Percentiles rank a stretch among this genome's conserved stretches.
Evolutionary conservation across 371 early-diverging fungal species (phyloP).

Genomic region (Saksenaea oblongispora): DNA sequence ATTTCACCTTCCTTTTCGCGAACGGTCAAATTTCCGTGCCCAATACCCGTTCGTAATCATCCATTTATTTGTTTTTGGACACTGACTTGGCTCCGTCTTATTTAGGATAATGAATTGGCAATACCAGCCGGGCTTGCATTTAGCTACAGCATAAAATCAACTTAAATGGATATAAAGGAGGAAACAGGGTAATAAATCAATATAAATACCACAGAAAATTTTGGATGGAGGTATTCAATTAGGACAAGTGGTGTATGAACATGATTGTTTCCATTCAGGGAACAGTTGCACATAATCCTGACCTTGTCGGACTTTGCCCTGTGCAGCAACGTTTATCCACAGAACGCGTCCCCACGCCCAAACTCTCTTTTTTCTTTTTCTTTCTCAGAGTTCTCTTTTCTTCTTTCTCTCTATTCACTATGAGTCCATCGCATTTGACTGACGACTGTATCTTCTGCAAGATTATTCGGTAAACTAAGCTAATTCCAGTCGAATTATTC

Average conservation of each 20-base stretch:
- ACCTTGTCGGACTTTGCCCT: no score
- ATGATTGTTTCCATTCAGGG: no score
- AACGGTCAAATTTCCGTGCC: constrained; percentile 15
- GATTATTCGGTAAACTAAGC: constrained; percentile 64
- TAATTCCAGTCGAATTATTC: neutral
- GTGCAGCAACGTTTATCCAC: no score
- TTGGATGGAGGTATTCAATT: no score
- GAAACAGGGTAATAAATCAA: neutral
- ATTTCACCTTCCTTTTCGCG: constrained; percentile 19
- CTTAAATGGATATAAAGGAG: neutral
- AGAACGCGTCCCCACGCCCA: neutral
- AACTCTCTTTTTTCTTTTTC: neutral
- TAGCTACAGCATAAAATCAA: neutral
- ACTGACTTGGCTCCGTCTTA: neutral
- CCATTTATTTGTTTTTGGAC: neutral
- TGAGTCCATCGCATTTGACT: constrained; percentile 31
- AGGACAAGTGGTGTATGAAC: no score
- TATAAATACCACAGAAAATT: neutral
- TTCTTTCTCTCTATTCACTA: neutral
- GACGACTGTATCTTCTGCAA: constrained; percentile 88
- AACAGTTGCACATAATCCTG: no score
- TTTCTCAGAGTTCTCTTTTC: neutral
- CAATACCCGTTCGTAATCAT: constrained; percentile 11
- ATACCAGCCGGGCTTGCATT: neutral
- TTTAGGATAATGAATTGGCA: neutral